Evolutionary conservation across 140 eudicot species (phyloP), one percentile per base, ranked within the genome.

Genomic region (Senecio squalidus): DNA sequence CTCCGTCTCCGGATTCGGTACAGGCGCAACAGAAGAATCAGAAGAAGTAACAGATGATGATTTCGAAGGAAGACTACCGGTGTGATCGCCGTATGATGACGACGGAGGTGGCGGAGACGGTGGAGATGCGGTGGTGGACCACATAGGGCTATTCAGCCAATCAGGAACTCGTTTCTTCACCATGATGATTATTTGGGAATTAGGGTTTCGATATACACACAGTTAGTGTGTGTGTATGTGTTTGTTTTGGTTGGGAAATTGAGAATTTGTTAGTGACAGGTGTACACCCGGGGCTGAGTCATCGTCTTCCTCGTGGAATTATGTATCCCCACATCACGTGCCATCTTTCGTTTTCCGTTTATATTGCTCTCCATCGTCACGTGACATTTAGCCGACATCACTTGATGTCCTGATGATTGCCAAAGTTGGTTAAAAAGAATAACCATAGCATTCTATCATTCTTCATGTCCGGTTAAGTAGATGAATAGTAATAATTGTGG

Each of bases 71-170:
- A 30, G 39, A 21, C 58, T 29, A 34, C 31, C 31, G 3, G 58
- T 9, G 41, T 29, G 71, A 43, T 63, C 69, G 31, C 33, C 76
- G 62, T 47, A 33, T 25, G 47, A 53, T 10, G 66, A 40, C 43
- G 60, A 26, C n/a, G 47, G 46, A 6, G 62, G 48, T 9, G 77
- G 53, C 10, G 68, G 76, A 18, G 85, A 40, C 63, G 29, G 46
- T 23, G 74, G 25, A 48, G 79, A 67, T 1, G 77, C 69, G 13
- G 77, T 22, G 39, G 69, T 60, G 0, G 96, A 81, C 96, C 92
- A 87, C 28, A 92, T 78, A 17, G 96, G 84, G 76, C 80, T 83
- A 62, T 92, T 86, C 45, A 92, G 96, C 97, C 97, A 90, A 49
- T 90, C 97, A 29, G 97, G 97, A 11, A 90, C 91, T 39, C 76